These are phyloP conservation scores for Suhomyces maxii DNA, from an alignment of 1,139 yeast species.

Conservation along the genomic window DNA sequence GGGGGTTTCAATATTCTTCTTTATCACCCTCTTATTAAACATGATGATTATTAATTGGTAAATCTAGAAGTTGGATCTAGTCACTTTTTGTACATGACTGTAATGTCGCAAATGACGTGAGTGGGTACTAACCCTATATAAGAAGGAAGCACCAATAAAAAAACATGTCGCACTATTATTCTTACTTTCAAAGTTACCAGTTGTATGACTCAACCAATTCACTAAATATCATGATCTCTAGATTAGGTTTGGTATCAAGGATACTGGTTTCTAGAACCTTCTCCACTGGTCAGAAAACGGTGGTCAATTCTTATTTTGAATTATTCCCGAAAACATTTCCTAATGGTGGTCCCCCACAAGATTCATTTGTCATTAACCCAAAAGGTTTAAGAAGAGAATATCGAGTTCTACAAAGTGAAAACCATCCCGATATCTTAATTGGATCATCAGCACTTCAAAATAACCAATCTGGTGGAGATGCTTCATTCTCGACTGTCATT, in stretches of 20 bases:
- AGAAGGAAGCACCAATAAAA: no score
- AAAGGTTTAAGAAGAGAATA: slow-evolving; percentile 69
- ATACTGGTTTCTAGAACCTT: not conserved
- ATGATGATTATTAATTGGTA: slow-evolving; percentile 14
- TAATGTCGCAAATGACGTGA: slow-evolving; percentile 3
- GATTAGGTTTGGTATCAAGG: not conserved
- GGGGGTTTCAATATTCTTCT: not conserved
- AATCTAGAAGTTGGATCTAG: not conserved
- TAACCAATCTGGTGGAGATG: slow-evolving; percentile 16
- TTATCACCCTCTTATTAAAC: slow-evolving; percentile 36
- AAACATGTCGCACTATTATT: no score
- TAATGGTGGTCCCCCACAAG: slow-evolving; percentile 63
- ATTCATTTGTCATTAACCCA: slow-evolving; percentile 58
- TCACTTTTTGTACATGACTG: not conserved
- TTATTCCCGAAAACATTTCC: slow-evolving; percentile 79
- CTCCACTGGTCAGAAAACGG: not conserved
- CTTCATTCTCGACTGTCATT: slow-evolving; percentile 49
- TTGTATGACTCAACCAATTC: no score
- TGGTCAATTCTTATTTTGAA: slow-evolving; percentile 43
- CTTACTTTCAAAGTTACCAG: no score
- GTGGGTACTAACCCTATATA: no score
- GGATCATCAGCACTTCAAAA: slow-evolving; percentile 24
- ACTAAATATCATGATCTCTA: not conserved
- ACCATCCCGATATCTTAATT: slow-evolving; percentile 74
- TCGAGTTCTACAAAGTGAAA: slow-evolving; percentile 64